phyloP scores from a whole-genome alignment of 768 basidiomycete species.

The Suillus subalutaceus region DNA sequence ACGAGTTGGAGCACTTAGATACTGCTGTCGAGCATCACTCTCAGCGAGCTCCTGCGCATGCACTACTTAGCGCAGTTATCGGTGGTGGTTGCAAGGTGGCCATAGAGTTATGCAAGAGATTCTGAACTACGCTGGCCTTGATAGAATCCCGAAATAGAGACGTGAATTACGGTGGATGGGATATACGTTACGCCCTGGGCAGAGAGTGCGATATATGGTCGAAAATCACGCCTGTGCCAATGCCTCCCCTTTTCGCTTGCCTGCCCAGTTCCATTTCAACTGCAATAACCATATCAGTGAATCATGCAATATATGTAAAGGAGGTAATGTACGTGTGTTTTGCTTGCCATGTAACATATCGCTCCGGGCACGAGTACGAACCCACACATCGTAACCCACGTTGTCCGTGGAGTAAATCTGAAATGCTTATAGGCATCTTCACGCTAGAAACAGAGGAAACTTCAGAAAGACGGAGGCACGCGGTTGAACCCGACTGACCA shows the following conservation, averaged over 20 bases:
- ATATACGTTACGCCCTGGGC: background rate
- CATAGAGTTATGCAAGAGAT: constrained; percentile 84
- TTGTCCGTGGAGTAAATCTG: constrained; percentile 72
- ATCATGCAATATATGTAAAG: constrained; percentile 23
- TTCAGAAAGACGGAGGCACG: constrained; percentile 1
- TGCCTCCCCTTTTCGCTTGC: constrained; percentile 49
- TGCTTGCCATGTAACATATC: constrained; percentile 47
- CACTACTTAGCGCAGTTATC: constrained; percentile 82
- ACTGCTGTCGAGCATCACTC: constrained; percentile 86
- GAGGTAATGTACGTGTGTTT: constrained; percentile 39
- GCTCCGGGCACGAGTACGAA: constrained; percentile 66
- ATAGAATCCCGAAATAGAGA: background rate
- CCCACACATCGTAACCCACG: constrained; percentile 63
- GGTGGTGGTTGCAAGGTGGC: constrained; percentile 87
- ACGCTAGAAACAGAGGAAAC: constrained; percentile 48
- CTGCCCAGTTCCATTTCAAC: constrained; percentile 59
- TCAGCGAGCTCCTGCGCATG: constrained; percentile 90
- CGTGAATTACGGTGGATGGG: background rate
- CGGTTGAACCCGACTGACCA: constrained; percentile 44
- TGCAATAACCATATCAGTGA: constrained; percentile 25
- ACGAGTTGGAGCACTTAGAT: constrained; percentile 93
- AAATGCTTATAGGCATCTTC: constrained; percentile 86
- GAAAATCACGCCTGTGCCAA: constrained; percentile 33
- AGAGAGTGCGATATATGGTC: constrained; percentile 1
- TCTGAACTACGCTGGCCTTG: constrained; percentile 43